Evolutionary conservation across 1,284 basidiomycete species (phyloP).

Genomic region (Meira nashicola): DNA sequence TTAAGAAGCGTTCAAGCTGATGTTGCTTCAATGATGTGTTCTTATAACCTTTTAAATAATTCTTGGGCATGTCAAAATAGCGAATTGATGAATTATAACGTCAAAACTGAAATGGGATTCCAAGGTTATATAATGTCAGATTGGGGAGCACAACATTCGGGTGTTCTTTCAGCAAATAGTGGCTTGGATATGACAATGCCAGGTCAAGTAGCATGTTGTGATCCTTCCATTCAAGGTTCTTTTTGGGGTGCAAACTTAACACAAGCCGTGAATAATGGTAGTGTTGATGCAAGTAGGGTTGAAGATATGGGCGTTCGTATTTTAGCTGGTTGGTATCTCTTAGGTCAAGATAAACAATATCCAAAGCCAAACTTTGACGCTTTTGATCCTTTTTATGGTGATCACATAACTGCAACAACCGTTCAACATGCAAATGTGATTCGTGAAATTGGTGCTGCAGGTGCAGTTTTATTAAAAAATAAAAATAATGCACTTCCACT

Average conservation of each 20-base stretch:
- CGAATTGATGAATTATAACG: slow-evolving; percentile 63
- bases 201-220: slow-evolving; percentile 25
- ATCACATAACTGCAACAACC: slow-evolving; percentile 65
- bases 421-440: slow-evolving; percentile 63
- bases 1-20: slow-evolving; percentile 54
- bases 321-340: slow-evolving; percentile 48
- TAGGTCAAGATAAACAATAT: slow-evolving; percentile 21
- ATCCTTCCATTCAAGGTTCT: slow-evolving; percentile 19
- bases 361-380: slow-evolving; percentile 37
- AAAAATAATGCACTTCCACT: slow-evolving; percentile 29
- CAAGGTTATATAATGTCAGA: slow-evolving; percentile 63
- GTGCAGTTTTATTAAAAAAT: slow-evolving; percentile 61
- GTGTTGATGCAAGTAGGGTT: slow-evolving; percentile 61
- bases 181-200: slow-evolving; percentile 65
- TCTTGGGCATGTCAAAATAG: slow-evolving; percentile 68
- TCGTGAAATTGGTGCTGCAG: slow-evolving; percentile 44
- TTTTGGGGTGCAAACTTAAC: slow-evolving; percentile 64
- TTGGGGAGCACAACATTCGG: slow-evolving; percentile 38
- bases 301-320: slow-evolving; percentile 55
- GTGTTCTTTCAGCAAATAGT: slow-evolving; percentile 57
- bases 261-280: slow-evolving; percentile 65
- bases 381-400: slow-evolving; percentile 52
- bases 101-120: slow-evolving; percentile 74
- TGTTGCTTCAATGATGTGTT: slow-evolving; percentile 5
- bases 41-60: slow-evolving; percentile 62